Base-by-base conservation (phyloP, 208 protist genomes). In the Herpetomonas tarakana region DNA sequence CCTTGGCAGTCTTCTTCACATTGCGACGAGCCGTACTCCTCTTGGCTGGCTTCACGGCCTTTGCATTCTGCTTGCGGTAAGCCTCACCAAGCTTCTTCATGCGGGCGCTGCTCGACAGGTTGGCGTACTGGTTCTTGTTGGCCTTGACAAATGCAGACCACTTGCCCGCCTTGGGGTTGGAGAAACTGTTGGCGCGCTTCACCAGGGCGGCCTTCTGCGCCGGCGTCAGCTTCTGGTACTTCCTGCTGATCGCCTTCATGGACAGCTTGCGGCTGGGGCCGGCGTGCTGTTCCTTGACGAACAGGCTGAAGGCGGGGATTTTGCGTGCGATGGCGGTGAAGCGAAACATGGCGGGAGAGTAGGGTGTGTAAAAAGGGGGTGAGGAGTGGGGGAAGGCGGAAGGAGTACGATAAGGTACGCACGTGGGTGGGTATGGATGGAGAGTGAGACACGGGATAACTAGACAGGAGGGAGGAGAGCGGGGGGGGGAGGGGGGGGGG, bases 121-220 rank as follows among this genome's bases (percentile, higher is more conserved):
- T 68, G n/a, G 66, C 50, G 31, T 85, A 79, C 58, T 65, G 68
- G 54, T 66, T 60, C 3, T 68, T 68, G 19, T 81, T 65, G 62
- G 74, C 55, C 54, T 79, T 78, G 50, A 88, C 81, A 55, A 92
- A 83, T 45, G 67, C 63, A 64, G 86, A 85, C 64, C 79, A 92
- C 18, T 81, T 65, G 52, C 83, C 81, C 9, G 84, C 68, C 1
- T 69, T 67, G 4, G 81, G 85, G 64, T 86, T 81, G 0, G 62
- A 65, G 18, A 71, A n/a, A 19, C 69, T 63, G 22, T 35, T 39
- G 6, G 82, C 82, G 6, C 78, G 78, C 50, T 69, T 50, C 53
- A 72, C 38, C 21, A 87, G 74, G 1, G 71, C 61, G 38, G 29
- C 61, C 57, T 71, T 63, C 66, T 86, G 54, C 12, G 53, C 35